A percentile compares a stretch with the other conserved stretches of the same genome.
Conservation (phyloP, 129 eudicot genomes). For the Lonicera japonica region DNA sequence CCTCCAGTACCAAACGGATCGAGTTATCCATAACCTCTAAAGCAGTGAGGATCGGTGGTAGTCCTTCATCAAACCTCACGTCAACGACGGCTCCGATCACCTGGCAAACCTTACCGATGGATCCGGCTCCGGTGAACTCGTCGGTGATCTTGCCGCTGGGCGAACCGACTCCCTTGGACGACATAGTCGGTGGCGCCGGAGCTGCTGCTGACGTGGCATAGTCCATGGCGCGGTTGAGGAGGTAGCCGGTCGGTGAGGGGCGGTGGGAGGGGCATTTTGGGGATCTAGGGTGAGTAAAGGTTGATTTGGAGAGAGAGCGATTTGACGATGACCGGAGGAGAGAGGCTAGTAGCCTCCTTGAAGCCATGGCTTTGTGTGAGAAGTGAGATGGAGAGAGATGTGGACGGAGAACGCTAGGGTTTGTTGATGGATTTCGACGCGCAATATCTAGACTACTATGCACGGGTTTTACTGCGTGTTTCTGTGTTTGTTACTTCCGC, state of each 20-base stretch:
- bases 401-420: conserved; percentile 23
- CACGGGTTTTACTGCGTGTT: no score
- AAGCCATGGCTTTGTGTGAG: conserved; percentile 39
- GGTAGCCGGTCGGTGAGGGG: conserved; percentile 36
- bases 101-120: conserved; percentile 89
- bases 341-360: conserved; percentile 58
- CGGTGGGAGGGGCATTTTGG: conserved; percentile 8
- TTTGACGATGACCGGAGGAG: conserved; percentile 56
- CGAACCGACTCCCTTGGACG: conserved; percentile 14
- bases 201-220: conserved; percentile 64
- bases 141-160: conserved; percentile 66
- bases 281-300: conserved; percentile 25
- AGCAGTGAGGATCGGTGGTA: conserved; percentile 94
- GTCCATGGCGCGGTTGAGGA: conserved; percentile 37
- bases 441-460: no score
- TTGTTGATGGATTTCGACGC: conserved; percentile 1
- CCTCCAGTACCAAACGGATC: conserved; percentile 81
- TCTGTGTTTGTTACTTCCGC: no score
- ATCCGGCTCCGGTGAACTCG: conserved; percentile 83
- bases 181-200: conserved; percentile 10
- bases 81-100: conserved; percentile 99
- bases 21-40: conserved; percentile 79
- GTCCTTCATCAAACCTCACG: conserved; percentile 81
- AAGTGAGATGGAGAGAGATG: conserved; percentile 22
- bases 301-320: conserved; percentile 39